Percentiles rank a stretch among this genome's conserved stretches.
phyloP scores from a whole-genome alignment of 176 grass and related monocot genomes.

The Puya raimondii region DNA sequence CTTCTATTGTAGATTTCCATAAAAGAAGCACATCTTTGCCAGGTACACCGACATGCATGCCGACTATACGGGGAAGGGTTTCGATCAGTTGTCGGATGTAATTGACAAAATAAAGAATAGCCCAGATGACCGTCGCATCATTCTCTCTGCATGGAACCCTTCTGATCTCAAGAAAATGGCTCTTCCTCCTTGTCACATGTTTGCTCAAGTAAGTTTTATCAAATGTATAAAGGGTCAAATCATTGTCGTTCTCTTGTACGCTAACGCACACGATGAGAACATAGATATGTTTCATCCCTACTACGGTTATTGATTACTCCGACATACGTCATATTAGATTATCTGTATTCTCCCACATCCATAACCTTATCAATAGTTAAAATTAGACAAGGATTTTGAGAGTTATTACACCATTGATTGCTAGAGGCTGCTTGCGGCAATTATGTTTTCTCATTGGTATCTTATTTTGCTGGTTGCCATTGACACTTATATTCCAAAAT shows the following conservation, averaged over 20 bases:
- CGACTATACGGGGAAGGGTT: slow-evolving; percentile 70
- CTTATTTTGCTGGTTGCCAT: too few relatives aligned
- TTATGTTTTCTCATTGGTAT: too few relatives aligned
- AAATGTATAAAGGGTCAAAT: neutral
- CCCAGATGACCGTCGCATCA: slow-evolving; percentile 66
- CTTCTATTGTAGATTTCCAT: neutral
- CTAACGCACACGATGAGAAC: neutral
- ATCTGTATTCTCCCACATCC: too few relatives aligned
- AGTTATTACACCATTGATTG: too few relatives aligned
- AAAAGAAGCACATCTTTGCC: slow-evolving; percentile 9
- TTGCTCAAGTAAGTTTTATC: slow-evolving; percentile 49
- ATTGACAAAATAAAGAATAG: slow-evolving; percentile 85
- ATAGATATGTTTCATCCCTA: too few relatives aligned
- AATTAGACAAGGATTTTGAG: too few relatives aligned
- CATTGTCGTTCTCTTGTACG: neutral
- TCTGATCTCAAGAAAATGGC: slow-evolving; percentile 77
- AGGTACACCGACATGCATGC: slow-evolving; percentile 77
- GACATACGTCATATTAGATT: too few relatives aligned
- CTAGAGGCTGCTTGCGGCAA: too few relatives aligned
- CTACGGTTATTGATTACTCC: too few relatives aligned
- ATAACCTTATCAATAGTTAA: too few relatives aligned
- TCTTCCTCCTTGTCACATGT: slow-evolving; percentile 82
- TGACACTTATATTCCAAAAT: too few relatives aligned
- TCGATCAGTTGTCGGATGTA: slow-evolving; percentile 72
- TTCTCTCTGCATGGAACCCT: slow-evolving; percentile 72